Base-by-base conservation (phyloP, 208 protist genomes). In the Trypanosoma avium region DNA sequence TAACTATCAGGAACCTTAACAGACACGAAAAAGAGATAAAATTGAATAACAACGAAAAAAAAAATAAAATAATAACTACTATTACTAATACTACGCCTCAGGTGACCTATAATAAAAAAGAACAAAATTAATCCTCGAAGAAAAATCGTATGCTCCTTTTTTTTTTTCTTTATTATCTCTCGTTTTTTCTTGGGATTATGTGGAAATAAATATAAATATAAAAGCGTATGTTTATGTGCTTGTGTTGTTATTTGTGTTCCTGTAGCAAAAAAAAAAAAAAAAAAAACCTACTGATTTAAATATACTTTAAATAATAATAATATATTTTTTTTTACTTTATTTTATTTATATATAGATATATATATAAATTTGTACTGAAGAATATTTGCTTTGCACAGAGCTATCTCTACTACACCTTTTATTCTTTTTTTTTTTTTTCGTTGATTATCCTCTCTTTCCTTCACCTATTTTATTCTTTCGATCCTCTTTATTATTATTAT, bases 321-420 rank as follows among this genome's bases (percentile, higher is more conserved):
- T 50, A 19, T 49, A 5, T 10, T 50, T 50, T 30, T 50, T 30
- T 42, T 42, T 42, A n/a, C 36, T 42, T 42, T 42, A n/a, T 42
- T 9, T 42, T 42, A n/a, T 42, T 42, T 47, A 59, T 59, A 59
- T 43, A 54, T 27, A 54, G 24, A 57, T 40, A 61, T 61, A 47
- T 46, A 61, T 61, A 61, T 61, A 61, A 35, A 50, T 49, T 36
- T 46, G 13, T 57, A 32, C 40, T n/a, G 33, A 42, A 12, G 4
- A 5, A 59, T 8, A 21, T 12, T 17, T 13, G 2, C 5, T 6
- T 13, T 3, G 10, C 24, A 26, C 32, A 49, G 6, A 35, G 22
- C 24, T 7, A 35, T 35, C 15, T 21, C 27, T 57, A 24, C 7
- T 7, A 40, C n/a, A 4, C 30, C 1, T 40, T 40, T 35, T 57